A percentile compares a stretch with the other conserved stretches of the same genome.
Evolutionary conservation across 176 grass and related monocot species (phyloP).

Genomic region (Rhynchospora pubera): DNA sequence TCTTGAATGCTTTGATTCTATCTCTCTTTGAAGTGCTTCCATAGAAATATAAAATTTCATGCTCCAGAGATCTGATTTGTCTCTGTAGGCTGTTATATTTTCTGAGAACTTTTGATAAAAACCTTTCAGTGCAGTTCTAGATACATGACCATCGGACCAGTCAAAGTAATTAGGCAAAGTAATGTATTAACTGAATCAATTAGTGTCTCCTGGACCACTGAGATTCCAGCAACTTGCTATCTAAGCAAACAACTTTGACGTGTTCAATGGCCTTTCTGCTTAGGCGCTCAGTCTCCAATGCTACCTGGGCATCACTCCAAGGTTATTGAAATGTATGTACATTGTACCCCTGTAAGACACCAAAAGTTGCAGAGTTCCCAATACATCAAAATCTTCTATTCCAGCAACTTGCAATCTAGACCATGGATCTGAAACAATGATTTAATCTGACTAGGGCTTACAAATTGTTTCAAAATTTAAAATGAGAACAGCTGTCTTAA

Average conservation of each 20-base stretch:
- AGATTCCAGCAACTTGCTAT: no score
- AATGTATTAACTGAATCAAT: no score
- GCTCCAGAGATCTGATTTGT: no score
- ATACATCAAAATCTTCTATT: neutral
- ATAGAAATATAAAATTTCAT: no score
- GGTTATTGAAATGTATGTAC: neutral
- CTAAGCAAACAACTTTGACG: no score
- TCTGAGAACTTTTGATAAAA: no score
- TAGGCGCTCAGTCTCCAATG: neutral
- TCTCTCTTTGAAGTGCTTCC: no score
- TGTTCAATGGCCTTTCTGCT: no score
- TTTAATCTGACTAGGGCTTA: neutral
- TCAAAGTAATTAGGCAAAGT: no score
- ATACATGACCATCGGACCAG: no score
- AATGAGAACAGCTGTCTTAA: neutral
- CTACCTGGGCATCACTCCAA: neutral
- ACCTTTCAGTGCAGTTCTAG: neutral
- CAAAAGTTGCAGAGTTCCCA: neutral
- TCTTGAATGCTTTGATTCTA: no score
- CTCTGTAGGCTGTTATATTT: neutral
- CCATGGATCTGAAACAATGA: neutral
- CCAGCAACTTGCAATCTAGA: neutral
- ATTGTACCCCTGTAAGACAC: neutral
- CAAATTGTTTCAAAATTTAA: neutral
- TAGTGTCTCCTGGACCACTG: no score